Base-by-base conservation (phyloP, 2,329 filamentous ascomycete species). In the Hypoxylon sp. region DNA sequence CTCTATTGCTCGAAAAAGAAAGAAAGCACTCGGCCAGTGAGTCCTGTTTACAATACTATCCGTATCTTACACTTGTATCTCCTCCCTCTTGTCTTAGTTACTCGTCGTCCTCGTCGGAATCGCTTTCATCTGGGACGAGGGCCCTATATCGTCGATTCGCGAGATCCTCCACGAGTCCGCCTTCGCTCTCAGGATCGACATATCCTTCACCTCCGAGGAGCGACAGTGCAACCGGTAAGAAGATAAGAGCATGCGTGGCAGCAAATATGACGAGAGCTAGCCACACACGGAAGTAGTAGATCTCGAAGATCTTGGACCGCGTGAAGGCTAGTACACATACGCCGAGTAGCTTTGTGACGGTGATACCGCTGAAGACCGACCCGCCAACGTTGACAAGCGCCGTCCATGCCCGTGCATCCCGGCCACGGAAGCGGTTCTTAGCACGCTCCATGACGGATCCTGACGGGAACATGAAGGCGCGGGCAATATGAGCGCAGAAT, bases 271-370 rank as follows among this genome's bases (percentile, higher is more conserved):
- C 94, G 60, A 99, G 87, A 5, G 94, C 92, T 17, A 98, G 84
- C 96, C 96, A 99, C 47, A 99, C 92, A 47, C 96, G 88, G 86
- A 99, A 99, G 81, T 99, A 99, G 82, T 99, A 99, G 64, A 99
- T 94, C 83, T 99, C 97, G 76, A 99, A 99, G 77, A 99, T 99
- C 88, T 98, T 99, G 80, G 93, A 97, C 56, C 93, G 86, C 6
- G 96, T 99, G 77, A 98, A 99, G 0, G 96, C 96, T 19, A 99
- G 84, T 37, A 99, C 96, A 50, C 87, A 91, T 0, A 99, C 95
- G 3, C 96, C 96, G 1, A 99, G 84, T 1, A 99, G 86, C 81
- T 99, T 99, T 1, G 96, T 99, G 57, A 99, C 86, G 0, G 95
- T 98, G 79, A 99, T 99, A 1, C 96, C 96, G 33, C 92, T 97